Evolutionary conservation across 2,329 filamentous ascomycete genomes (phyloP).

Genomic region (Penicillium vulpinum): DNA sequence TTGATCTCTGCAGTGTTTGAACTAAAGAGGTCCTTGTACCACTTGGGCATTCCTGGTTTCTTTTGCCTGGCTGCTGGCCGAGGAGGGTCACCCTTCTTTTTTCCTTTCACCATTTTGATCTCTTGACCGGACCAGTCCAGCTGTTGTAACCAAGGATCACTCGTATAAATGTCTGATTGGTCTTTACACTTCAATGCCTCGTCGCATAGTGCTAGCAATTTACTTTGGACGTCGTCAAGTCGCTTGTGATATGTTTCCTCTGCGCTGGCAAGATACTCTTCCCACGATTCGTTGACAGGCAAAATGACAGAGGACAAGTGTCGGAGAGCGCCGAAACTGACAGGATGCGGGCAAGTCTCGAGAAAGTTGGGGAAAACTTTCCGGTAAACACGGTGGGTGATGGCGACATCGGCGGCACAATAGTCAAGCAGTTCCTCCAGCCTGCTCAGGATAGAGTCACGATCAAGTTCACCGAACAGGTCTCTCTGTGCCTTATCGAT

Average conservation of each 20-base stretch:
- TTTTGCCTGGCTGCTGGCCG: conserved; percentile 81
- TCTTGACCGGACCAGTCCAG: conserved; percentile 96
- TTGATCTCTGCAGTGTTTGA: conserved; percentile 67
- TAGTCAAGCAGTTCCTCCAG: conserved; percentile 86
- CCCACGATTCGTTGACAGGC: conserved; percentile 85
- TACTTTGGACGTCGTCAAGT: conserved; percentile 73
- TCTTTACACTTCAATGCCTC: conserved; percentile 74
- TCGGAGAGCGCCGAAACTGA: conserved; percentile 90
- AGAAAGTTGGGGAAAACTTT: conserved; percentile 90
- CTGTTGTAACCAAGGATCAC: conserved; percentile 88
- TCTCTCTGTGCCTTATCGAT: conserved; percentile 89
- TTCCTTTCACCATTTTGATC: conserved; percentile 85
- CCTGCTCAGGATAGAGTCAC: conserved; percentile 66
- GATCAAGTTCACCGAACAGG: conserved; percentile 79
- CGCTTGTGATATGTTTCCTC: conserved; percentile 81
- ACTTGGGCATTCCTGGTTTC: conserved; percentile 88
- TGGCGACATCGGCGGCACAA: conserved; percentile 88
- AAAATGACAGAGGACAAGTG: conserved; percentile 93
- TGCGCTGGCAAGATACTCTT: conserved; percentile 76
- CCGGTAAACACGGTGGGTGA: conserved; percentile 92
- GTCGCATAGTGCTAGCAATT: conserved; percentile 71
- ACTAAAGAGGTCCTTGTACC: conserved; percentile 89
- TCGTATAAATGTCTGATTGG: conserved; percentile 66
- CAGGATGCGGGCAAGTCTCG: conserved; percentile 88
- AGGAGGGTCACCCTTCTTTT: conserved; percentile 79